These are phyloP conservation scores for Pseudocercospora crystallina DNA, from an alignment of 2,329 filamentous ascomycete species.

Conservation along the genomic window DNA sequence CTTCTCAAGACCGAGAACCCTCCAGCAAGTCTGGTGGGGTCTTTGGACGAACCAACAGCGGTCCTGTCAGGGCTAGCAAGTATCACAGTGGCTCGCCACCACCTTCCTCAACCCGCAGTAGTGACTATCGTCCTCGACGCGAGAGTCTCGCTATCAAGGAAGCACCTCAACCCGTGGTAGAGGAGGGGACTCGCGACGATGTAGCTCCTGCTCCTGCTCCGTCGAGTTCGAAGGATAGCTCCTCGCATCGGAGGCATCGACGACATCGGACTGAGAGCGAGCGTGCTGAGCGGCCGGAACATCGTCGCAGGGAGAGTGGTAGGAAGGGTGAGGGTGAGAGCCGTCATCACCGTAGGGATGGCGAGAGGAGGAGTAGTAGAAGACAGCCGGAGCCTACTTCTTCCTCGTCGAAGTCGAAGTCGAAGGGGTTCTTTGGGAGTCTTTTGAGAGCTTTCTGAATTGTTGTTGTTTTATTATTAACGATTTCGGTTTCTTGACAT, in stretches of 20 bases:
- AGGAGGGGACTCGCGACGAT: neutral
- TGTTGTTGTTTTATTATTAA: neutral
- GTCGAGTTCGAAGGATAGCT: constrained; percentile 13
- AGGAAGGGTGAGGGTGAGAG: neutral
- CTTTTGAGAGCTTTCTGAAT: constrained; percentile 12
- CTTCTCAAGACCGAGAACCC: neutral
- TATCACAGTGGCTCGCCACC: constrained; percentile 5
- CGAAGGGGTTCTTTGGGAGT: constrained; percentile 15
- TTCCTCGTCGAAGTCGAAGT: constrained; percentile 12
- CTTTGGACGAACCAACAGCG: constrained; percentile 6
- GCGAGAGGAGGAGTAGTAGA: constrained; percentile 13
- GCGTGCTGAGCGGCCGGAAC: neutral
- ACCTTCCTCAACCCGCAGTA: neutral
- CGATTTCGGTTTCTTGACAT: too few species aligned
- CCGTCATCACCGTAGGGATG: neutral
- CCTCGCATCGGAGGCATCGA: constrained; percentile 15
- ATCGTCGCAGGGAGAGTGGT: constrained; percentile 3
- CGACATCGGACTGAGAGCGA: constrained; percentile 9
- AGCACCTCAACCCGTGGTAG: neutral
- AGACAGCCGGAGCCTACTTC: too few species aligned
- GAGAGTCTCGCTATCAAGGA: constrained; percentile 10
- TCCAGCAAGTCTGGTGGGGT: neutral
- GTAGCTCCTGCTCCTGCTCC: neutral
- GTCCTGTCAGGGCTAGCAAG: constrained; percentile 8
- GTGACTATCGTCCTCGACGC: constrained; percentile 2